Conservation (phyloP, 345 rosid species). For the Alliaria petiolata region DNA sequence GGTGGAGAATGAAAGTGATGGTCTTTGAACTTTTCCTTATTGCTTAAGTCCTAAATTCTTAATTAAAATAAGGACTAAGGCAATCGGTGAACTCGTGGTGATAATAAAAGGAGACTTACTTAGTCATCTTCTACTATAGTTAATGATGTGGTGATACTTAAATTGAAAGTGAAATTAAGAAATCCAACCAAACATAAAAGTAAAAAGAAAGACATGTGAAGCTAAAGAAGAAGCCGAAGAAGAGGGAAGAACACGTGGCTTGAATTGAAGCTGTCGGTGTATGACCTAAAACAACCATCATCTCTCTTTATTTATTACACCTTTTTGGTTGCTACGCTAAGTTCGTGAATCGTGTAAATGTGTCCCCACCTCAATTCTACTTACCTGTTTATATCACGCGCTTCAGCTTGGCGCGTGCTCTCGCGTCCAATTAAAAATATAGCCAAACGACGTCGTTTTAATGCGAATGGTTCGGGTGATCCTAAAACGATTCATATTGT, state of each 20-base stretch:
- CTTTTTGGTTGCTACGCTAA: conserved; percentile 31
- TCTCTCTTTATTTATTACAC: conserved; percentile 1
- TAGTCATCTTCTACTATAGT: neutral
- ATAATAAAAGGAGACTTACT: neutral
- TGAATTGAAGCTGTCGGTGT: conserved; percentile 34
- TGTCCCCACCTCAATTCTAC: conserved; percentile 22
- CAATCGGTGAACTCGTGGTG: neutral
- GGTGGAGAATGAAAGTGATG: conserved; percentile 11
- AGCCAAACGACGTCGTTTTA: neutral
- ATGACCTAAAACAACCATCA: conserved; percentile 16
- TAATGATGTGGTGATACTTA: conserved; percentile 12
- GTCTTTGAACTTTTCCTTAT: conserved; percentile 2
- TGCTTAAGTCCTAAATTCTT: neutral
- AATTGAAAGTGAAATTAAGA: conserved; percentile 15
- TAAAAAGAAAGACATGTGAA: conserved; percentile 6
- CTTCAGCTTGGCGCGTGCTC: neutral
- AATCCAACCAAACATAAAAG: conserved; percentile 1
- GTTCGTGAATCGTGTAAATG: conserved; percentile 30
- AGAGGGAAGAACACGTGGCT: conserved; percentile 32
- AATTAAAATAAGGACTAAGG: neutral
- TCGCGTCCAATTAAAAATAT: neutral
- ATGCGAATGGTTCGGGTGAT: too few relatives aligned
- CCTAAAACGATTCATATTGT: neutral
- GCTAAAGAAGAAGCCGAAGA: conserved; percentile 21
- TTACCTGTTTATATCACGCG: conserved; percentile 2